Evolutionary conservation across 78 protist species (phyloP).

Genomic region (Dictyostelium citrinum): DNA sequence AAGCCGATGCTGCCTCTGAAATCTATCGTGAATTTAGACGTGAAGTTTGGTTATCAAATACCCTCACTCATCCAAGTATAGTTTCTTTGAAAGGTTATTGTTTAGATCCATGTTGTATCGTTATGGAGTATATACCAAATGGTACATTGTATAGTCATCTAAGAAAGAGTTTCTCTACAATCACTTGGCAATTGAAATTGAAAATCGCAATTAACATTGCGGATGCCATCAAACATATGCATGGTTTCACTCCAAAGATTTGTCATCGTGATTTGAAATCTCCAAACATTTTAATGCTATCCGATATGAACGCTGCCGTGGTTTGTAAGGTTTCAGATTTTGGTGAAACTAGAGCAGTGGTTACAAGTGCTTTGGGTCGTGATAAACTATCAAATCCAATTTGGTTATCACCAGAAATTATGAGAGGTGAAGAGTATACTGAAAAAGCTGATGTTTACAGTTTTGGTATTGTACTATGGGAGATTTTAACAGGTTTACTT

Average conservation of each 20-base stretch:
- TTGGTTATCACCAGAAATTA: conserved; percentile 85
- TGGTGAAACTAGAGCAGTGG: conserved; percentile 76
- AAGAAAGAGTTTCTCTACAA: neutral
- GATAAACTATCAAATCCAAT: conserved; percentile 77
- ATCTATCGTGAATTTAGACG: conserved; percentile 66
- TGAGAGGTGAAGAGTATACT: conserved; percentile 80
- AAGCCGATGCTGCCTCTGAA: neutral
- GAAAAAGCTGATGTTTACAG: conserved; percentile 80
- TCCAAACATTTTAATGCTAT: conserved; percentile 72
- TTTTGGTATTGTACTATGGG: conserved; percentile 76
- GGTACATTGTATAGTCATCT: conserved; percentile 56
- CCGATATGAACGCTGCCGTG: neutral
- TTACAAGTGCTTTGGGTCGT: conserved; percentile 43
- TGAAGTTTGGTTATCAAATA: conserved; percentile 73
- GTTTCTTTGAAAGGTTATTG: conserved; percentile 60
- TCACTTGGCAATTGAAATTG: conserved; percentile 17
- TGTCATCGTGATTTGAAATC: conserved; percentile 81
- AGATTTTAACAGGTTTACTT: conserved; percentile 54
- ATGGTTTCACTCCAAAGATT: conserved; percentile 67
- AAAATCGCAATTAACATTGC: conserved; percentile 67
- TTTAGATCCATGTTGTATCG: conserved; percentile 64
- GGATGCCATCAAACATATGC: conserved; percentile 69
- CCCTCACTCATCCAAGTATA: conserved; percentile 38
- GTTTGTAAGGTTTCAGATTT: conserved; percentile 79
- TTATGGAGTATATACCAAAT: conserved; percentile 63